phyloP scores from a whole-genome alignment of 305 asterid genomes.

The Fraxinus ornus region DNA sequence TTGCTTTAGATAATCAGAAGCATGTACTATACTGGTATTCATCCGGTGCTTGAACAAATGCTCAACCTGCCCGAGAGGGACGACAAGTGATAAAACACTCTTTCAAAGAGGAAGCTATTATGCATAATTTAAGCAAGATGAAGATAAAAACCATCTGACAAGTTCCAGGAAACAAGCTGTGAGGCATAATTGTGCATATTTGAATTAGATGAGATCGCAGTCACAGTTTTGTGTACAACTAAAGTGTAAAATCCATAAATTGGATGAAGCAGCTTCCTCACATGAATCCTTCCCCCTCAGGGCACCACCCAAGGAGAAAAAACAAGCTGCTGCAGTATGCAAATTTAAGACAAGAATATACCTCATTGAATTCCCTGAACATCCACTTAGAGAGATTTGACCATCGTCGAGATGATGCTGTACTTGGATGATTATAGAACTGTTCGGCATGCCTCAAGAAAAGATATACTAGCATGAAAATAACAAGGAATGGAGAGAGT shows the following conservation, averaged over 20 bases:
- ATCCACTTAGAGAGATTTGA: slow-evolving; percentile 97
- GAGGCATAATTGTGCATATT: not conserved
- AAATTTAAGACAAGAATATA: slow-evolving; percentile 29
- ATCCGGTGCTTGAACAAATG: slow-evolving; percentile 95
- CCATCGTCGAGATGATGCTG: slow-evolving; percentile 96
- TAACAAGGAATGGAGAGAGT: slow-evolving; percentile 92
- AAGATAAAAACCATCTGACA: not conserved
- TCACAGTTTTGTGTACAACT: not conserved
- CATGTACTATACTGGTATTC: slow-evolving; percentile 66
- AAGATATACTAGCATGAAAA: slow-evolving; percentile 94
- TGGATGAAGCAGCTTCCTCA: not conserved
- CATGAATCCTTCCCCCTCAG: slow-evolving; percentile 6
- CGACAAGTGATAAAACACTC: slow-evolving; percentile 1
- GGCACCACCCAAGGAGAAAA: not conserved
- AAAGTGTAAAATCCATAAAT: not conserved
- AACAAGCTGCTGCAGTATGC: not conserved
- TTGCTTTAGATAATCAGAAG: slow-evolving; percentile 85
- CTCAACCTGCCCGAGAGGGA: slow-evolving; percentile 59
- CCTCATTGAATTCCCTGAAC: slow-evolving; percentile 97
- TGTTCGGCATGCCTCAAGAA: slow-evolving; percentile 97
- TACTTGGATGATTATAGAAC: slow-evolving; percentile 93
- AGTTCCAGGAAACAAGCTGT: slow-evolving; percentile 1
- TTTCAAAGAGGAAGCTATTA: slow-evolving; percentile 15
- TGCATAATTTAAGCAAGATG: not conserved
- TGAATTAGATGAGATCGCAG: not conserved